Evolutionary conservation across 2,329 filamentous ascomycete species (phyloP), one percentile per base, ranked within the genome.

Genomic region (Phialemoniopsis sp.): DNA sequence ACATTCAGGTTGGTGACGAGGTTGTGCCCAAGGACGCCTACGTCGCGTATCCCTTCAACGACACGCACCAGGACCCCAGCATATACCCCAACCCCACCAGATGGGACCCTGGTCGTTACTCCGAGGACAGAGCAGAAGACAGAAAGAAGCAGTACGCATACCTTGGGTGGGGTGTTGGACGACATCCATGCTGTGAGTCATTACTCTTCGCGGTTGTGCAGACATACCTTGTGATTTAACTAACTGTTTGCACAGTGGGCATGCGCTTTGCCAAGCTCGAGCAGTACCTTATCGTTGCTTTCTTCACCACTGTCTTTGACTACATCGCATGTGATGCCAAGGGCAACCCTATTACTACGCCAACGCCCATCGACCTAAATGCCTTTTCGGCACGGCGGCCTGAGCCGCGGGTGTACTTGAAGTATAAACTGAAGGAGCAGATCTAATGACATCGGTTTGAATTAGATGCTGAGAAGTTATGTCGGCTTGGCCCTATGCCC

Each of bases 231-330:
- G n/a, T n/a, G n/a, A n/a, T n/a, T n/a, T n/a, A n/a, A 26, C 21
- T 26, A 26, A 26, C 21, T 36, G 15, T 29, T 26, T 21, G 4
- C 15, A n/a, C n/a, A 17, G 29, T 50, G 12, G 49, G 49, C 12
- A 52, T 41, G 39, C 43, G 62, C 50, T 75, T 78, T 51, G 73
- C 74, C 2, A 76, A 76, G 46, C 54, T 78, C 2, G 72, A 78
- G 50, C 66, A 68, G 40, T 68, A 63, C 37, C 54, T 77, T 42
- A 69, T 75, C 21, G 64, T 62, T 0, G 70, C 69, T 2, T 64
- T 68, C 34, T 74, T 76, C 40, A 39, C 73, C 13, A 65, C 72
- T 4, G 62, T 61, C 32, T 77, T 76, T 39, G 66, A 75, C 40
- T 70, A 67, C 40, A 48, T 58, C 8, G 56, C 73, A 4, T 49